Evolutionary conservation across 2,329 filamentous ascomycete genomes (phyloP), one percentile per base, ranked within the genome.

Genomic region (Aureobasidium lini): DNA sequence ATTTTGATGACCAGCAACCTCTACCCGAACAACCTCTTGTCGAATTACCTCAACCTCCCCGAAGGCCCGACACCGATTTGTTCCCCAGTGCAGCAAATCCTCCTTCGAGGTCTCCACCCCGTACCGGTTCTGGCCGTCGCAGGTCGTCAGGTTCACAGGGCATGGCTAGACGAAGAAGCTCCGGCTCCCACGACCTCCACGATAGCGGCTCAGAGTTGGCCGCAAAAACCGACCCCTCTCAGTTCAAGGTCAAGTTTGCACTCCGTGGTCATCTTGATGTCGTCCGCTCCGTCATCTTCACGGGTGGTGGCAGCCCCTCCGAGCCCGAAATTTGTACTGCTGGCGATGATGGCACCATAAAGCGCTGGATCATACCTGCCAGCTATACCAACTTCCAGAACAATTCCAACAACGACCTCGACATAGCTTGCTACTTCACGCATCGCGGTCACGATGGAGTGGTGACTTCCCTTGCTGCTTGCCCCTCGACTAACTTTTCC

Each of bases 251-350:
- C 61, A 85, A 91, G 53, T 97, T 96, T 70, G 93, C 91, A 4
- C 80, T 99, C 4, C 83, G 93, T 54, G 94, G 94, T 1, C 94
- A 99, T 72, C 81, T 99, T 1, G 91, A 97, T 70, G 92, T 95
- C 2, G 90, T 99, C 5, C 87, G 94, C 42, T 90, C 90, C 1
- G 90, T 97, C 61, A 95, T 96, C 64, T 99, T 99, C 75, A 97
- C 92, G 1, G 94, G 94, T 28, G 94, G 94, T 43, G 94, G 94
- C 62, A 96, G 91, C 68, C 92, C 92, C 3, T 90, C 90, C 3
- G 94, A 99, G 70, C 94, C 94, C 1, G 94, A 99, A 73, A 93
- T 99, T 57, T 97, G 93, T 74, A 99, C 93, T 3, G 90, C 89
- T 52, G 90, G 93, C 59, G 94, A 99, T 68, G 94, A 99, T 71